Percentiles rank a stretch among this genome's conserved stretches.
These are phyloP conservation scores for Drosera capensis DNA, from an alignment of 148 eudicot genomes.

Conservation along the genomic window DNA sequence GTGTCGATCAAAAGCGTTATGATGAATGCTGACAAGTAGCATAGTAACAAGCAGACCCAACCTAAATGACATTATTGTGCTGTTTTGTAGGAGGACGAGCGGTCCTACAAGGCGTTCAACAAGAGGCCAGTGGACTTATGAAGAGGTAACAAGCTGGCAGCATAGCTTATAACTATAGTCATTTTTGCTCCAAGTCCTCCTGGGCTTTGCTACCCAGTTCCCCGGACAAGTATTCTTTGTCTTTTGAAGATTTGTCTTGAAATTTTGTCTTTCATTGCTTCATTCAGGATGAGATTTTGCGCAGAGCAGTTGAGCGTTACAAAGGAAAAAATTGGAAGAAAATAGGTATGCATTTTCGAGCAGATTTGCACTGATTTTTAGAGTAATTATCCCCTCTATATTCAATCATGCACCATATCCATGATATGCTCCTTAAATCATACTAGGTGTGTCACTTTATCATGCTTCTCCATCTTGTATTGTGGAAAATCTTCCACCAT, in stretches of 20 bases:
- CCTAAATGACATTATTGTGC: background rate
- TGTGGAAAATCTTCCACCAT: too few species aligned
- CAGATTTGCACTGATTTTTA: too few species aligned
- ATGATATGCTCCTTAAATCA: too few species aligned
- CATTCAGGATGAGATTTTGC: conserved; percentile 64
- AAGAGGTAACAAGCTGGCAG: conserved; percentile 42
- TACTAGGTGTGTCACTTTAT: too few species aligned
- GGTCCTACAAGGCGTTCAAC: conserved; percentile 98
- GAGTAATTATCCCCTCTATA: too few species aligned
- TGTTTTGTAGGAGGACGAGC: conserved; percentile 60
- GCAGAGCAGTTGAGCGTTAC: conserved; percentile 64
- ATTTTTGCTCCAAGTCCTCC: background rate
- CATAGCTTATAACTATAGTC: background rate
- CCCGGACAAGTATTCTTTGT: too few species aligned
- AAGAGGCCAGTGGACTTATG: conserved; percentile 93
- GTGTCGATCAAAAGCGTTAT: background rate
- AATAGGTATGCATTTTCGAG: too few species aligned
- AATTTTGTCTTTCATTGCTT: conserved; percentile 1
- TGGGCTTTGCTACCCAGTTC: background rate
- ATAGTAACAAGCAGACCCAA: too few species aligned
- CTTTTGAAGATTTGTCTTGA: too few species aligned
- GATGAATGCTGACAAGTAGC: background rate
- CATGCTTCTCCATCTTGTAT: too few species aligned
- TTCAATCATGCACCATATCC: too few species aligned
- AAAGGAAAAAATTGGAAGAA: conserved; percentile 93